Base-by-base conservation (phyloP, 805 yeast species). In the Candida insectorum region DNA sequence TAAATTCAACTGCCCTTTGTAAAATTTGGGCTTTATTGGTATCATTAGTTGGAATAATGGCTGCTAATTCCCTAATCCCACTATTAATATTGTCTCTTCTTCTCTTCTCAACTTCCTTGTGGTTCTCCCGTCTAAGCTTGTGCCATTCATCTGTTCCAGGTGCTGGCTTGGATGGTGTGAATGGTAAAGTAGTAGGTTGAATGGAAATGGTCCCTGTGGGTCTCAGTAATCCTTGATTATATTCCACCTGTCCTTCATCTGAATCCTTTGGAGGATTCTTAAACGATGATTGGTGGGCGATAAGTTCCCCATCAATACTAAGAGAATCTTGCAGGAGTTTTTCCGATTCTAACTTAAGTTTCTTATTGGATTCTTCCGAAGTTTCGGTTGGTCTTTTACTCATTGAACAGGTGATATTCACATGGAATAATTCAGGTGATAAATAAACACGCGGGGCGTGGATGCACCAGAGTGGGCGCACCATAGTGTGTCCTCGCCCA, bases 51-150 rank as follows among this genome's bases (percentile, higher is more conserved):
- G 96, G 96, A 35, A 89, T 75, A 39, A 89, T 58, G 16, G 76
- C 76, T 20, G 89, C 83, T 47, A 89, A 69, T 47, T 80, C 85
- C 49, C 77, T 79, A 52, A 89, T 87, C n/a, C 96, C 96, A 26
- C 71, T 65, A 60, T 87, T 89, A 54, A 89, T 89, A 29, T 80
- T 76, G 55, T 88, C 95, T 52, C 97, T 77, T 60, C 97, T 77
- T 48, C 96, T 78, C 54, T 95, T 75, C 63, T 89, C 97, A 15
- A 89, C 97, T 61, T 89, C 96, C 61, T 88, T 89, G 66, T 93
- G 98, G 60, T 87, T 89, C 49, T 85, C 85, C 51, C 84, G 81
- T 50, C 96, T 79, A 54, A 79, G 77, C 40, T 72, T 73, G 53
- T 82, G 87, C 91, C 93, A 85, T 56, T 84, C 94, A 28, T 81